phyloP scores from a whole-genome alignment of 2,329 filamentous ascomycete genomes.

The Daldinia sp. region DNA sequence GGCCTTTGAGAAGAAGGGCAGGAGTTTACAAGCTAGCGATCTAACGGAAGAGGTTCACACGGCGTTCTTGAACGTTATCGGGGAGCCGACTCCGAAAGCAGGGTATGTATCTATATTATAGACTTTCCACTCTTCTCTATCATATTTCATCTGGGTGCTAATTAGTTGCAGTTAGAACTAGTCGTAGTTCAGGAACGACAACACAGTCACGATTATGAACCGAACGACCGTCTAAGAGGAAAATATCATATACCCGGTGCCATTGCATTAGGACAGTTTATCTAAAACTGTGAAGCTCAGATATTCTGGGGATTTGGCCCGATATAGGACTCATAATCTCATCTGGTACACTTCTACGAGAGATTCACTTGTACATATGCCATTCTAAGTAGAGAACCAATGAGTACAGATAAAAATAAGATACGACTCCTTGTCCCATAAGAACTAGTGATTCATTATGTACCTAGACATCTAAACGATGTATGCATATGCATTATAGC shows the following conservation, averaged over 20 bases:
- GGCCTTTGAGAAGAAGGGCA: constrained; percentile 86
- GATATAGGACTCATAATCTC: background rate
- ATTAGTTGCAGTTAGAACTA: constrained; percentile 40
- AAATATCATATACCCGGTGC: background rate
- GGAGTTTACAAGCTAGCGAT: constrained; percentile 92
- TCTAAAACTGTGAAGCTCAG: background rate
- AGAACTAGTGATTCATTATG: background rate
- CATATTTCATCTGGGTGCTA: constrained; percentile 20
- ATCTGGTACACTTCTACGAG: background rate
- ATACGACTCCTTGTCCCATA: background rate
- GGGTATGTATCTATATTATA: constrained; percentile 16
- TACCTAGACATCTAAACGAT: background rate
- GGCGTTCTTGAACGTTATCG: constrained; percentile 84
- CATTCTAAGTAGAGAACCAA: background rate
- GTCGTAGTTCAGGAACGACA: background rate
- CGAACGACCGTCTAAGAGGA: background rate
- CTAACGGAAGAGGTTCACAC: constrained; percentile 89
- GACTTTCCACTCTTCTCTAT: background rate
- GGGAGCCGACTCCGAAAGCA: constrained; percentile 63
- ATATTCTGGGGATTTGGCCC: background rate
- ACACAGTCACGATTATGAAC: constrained; percentile 31
- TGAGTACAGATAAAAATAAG: background rate
- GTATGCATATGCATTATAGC: background rate
- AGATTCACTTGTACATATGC: background rate
- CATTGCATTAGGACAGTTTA: background rate